Evolutionary conservation across 192 early-diverging fungal species (phyloP), one percentile per base, ranked within the genome.

Genomic region (Chytriomyces confervae): DNA sequence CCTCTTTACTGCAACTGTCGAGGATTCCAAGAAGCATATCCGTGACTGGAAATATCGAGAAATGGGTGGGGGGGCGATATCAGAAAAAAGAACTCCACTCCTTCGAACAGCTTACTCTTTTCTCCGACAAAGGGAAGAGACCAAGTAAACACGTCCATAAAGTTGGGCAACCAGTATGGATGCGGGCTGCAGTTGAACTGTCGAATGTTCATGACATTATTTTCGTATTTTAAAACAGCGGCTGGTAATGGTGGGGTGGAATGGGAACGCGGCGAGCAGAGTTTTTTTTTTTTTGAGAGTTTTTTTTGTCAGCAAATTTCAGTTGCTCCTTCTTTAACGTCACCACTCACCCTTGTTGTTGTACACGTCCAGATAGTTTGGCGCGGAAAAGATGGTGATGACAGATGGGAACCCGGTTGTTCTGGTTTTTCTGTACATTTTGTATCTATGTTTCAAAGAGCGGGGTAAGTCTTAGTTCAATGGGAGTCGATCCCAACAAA

Each of bases 61-160:
- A 8, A 50, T 49, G 6, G 45, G n/a, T n/a, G 46, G n/a, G 4
- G 23, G 66, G 43, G 49, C 13, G 43, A 46, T 47, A 47, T 77
- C 49, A 18, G 13, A 75, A 57, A 69, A 48, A 62, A 48, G 13
- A 18, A 69, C 16, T 24, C 5, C 43, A 0, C 43, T 74, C 8
- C 16, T 47, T 61, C n/a, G 18, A 0, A 43, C 8, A 20, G 74
- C 85, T 78, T 83, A 95, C 94, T 95, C 79, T 98, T 98, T 86
- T 98, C 97, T 43, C 97, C 96, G 23, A 98, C 95, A 87, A 98
- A 98, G 6, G 97, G 97, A 72, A 99, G 82, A 44, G 94, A 95
- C 96, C 97, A 99, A 23, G 94, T 94, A 79, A 99, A 97, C 6
- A 97, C 96, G 78, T 99, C 97, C 95, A 99, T 96, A 77, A 99